Conservation (phyloP, 768 basidiomycete species). For the Suillus placidus region DNA sequence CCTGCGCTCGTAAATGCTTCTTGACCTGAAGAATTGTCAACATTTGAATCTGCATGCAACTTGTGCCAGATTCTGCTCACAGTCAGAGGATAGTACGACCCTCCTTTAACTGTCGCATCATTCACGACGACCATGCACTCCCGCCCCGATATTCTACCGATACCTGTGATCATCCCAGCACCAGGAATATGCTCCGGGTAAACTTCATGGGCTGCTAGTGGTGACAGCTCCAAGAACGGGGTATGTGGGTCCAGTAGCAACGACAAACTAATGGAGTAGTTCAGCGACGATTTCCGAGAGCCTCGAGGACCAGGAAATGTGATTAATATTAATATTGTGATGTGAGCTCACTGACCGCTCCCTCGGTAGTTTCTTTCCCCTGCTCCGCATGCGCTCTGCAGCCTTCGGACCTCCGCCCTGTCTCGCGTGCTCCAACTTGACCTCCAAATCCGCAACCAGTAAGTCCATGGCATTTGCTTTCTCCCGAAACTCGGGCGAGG, state of each 20-base stretch:
- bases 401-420: conserved; percentile 78
- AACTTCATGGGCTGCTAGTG: conserved; percentile 85
- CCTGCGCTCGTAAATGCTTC: conserved; percentile 94
- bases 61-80: conserved; percentile 37
- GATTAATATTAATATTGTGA: background rate
- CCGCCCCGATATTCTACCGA: conserved; percentile 74
- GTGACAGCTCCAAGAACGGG: conserved; percentile 87
- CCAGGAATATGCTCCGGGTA: conserved; percentile 82
- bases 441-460: conserved; percentile 65
- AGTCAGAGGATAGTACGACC: conserved; percentile 88
- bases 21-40: conserved; percentile 60
- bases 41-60: background rate
- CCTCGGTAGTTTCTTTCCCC: conserved; percentile 82
- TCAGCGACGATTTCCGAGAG: conserved; percentile 9
- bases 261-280: conserved; percentile 51
- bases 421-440: conserved; percentile 58
- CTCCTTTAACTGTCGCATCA: conserved; percentile 92
- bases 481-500: conserved; percentile 70
- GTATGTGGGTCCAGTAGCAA: conserved; percentile 82
- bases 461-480: conserved; percentile 71
- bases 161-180: conserved; percentile 89
- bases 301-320: background rate
- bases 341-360: conserved; percentile 58
- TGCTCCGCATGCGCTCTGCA: conserved; percentile 69
- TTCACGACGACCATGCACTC: conserved; percentile 94